A percentile compares a stretch with the other conserved stretches of the same genome.
Conservation (phyloP, 2,329 filamentous ascomycete genomes). For the Talaromyces sp. region DNA sequence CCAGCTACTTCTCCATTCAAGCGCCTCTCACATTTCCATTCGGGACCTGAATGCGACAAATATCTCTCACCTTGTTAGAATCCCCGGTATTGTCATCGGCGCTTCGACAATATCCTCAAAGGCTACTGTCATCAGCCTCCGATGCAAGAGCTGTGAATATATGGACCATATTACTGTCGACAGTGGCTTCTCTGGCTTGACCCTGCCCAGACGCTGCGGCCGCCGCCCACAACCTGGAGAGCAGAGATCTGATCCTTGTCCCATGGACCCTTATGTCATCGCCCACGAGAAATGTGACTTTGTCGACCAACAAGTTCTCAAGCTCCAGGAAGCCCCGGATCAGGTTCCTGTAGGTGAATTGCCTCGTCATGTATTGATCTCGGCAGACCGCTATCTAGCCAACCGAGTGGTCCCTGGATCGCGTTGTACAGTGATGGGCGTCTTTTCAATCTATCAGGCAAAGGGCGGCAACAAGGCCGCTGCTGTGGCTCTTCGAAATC, state of each 20-base stretch:
- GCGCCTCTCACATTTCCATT: conserved; percentile 84
- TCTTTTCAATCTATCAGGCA: conserved; percentile 96
- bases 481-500: conserved; percentile 91
- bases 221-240: conserved; percentile 57
- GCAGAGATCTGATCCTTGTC: conserved; percentile 70
- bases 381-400: conserved; percentile 91
- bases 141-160: conserved; percentile 82
- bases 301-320: conserved; percentile 96
- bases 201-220: conserved; percentile 74
- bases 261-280: conserved; percentile 92
- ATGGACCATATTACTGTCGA: conserved; percentile 66
- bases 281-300: conserved; percentile 91
- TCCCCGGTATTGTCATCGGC: conserved; percentile 95
- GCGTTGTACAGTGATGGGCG: conserved; percentile 89
- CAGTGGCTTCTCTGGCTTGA: conserved; percentile 82
- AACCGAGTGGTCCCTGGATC: conserved; percentile 95
- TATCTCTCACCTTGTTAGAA: conserved; percentile 90
- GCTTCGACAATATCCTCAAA: conserved; percentile 96
- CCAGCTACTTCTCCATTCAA: conserved; percentile 91
- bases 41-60: conserved; percentile 88
- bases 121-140: conserved; percentile 77
- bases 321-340: conserved; percentile 94
- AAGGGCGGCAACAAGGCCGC: conserved; percentile 80
- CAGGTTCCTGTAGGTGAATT: conserved; percentile 96
- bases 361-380: conserved; percentile 89